A percentile compares a stretch with the other conserved stretches of the same genome.
These are phyloP conservation scores for Inosperma sp. DNA, from an alignment of 768 basidiomycete species.

Conservation along the genomic window DNA sequence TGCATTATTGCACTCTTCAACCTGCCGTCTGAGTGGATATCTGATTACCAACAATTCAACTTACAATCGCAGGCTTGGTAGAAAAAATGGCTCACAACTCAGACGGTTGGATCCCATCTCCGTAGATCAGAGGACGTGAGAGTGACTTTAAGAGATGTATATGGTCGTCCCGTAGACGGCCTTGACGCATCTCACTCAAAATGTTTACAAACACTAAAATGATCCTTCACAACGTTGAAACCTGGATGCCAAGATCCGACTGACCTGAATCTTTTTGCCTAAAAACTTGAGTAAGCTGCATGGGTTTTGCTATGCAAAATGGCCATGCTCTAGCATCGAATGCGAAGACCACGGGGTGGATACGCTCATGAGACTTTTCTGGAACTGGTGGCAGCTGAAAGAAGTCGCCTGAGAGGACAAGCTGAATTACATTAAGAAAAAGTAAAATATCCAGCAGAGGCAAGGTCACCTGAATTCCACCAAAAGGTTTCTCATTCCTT, in stretches of 20 bases:
- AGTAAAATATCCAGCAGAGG: neutral
- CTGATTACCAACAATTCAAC: conserved; percentile 32
- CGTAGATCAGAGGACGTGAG: conserved; percentile 52
- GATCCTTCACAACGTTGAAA: neutral
- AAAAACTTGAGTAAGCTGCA: conserved; percentile 60
- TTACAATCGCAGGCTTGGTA: neutral
- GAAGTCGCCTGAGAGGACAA: conserved; percentile 74
- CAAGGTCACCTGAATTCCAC: conserved; percentile 55
- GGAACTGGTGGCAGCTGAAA: conserved; percentile 76
- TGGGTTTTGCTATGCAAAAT: conserved; percentile 43
- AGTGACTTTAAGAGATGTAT: conserved; percentile 52
- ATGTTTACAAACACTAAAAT: conserved; percentile 71
- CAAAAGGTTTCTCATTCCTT: conserved; percentile 45
- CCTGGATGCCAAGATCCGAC: neutral
- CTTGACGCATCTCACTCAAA: conserved; percentile 84
- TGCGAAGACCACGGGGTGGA: conserved; percentile 51
- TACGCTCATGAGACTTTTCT: conserved; percentile 31
- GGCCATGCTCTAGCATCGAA: conserved; percentile 66
- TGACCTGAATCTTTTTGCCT: conserved; percentile 60
- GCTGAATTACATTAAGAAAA: conserved; percentile 31
- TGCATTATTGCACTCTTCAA: conserved; percentile 65
- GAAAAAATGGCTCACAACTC: conserved; percentile 49
- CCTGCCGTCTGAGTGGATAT: conserved; percentile 73
- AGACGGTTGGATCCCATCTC: conserved; percentile 74
- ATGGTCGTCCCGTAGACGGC: conserved; percentile 50